Base-by-base conservation (phyloP, 345 rosid species). In the Hibiscus trionum region DNA sequence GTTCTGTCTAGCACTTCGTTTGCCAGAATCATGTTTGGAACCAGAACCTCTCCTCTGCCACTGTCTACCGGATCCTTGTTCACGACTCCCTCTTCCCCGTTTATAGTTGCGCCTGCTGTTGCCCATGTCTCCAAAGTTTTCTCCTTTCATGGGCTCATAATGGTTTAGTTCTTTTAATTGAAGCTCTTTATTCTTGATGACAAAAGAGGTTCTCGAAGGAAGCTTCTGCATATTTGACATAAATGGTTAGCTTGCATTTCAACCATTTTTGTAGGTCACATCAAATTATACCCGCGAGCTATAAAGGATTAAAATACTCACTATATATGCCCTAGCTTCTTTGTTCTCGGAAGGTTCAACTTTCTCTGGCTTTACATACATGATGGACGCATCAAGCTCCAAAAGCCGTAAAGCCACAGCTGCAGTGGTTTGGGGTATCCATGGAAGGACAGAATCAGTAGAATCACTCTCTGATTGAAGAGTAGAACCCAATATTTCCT, bases 361-460 rank as follows among this genome's bases (percentile, higher is more conserved):
- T 83, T 90, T 87, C 81, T 84, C 96, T 17, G 75, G 84, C 81
- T 82, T 83, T 64, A 82, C 73, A 24, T 86, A 93, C 56, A 77
- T 60, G 68, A 93, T 79, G 47, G 88, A 89, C 14, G 84, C 76
- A 74, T 93, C 98, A 35, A 96, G 84, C 75, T 93, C 98, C 46
- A 85, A 80, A 79, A 96, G 93, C 83, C 99, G 88, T 76, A 91
- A 71, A 79, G 94, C 94, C 61, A 87, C 89, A 39, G 98, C 99
- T 58, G 94, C 84, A 64, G 84, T 80, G 37, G 98, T 88, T 82
- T 79, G 85, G 21, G 99, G 99, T 75, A 92, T 82, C 99, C 99
- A 96, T 17, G 99, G 96, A 66, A 96, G 91, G 44, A 89, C 83
- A 66, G 85, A 71, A 75, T 79, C 80, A 73, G 73, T 61, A 61